These are phyloP conservation scores for Colletotrichum tropicicola DNA, from an alignment of 2,329 filamentous ascomycete genomes.

Conservation along the genomic window DNA sequence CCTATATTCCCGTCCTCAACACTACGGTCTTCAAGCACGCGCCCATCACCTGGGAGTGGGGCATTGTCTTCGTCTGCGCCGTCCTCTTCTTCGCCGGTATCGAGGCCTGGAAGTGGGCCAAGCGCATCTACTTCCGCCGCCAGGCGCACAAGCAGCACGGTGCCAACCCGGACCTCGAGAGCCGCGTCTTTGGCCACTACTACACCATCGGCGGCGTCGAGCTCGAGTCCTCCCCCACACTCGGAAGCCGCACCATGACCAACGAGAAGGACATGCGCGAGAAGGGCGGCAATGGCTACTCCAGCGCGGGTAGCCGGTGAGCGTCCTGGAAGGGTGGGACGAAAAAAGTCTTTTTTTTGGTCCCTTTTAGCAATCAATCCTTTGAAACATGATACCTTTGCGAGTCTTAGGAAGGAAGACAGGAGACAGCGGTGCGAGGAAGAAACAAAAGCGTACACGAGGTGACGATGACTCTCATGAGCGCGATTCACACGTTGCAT, in stretches of 20 bases:
- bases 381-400: neutral
- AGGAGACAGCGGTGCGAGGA: too few species aligned
- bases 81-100: conserved; percentile 66
- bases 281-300: conserved; percentile 26
- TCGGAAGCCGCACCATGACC: conserved; percentile 26
- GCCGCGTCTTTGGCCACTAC: conserved; percentile 43
- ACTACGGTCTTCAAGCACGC: conserved; percentile 65
- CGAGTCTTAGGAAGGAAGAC: neutral
- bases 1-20: conserved; percentile 68
- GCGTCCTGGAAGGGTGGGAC: neutral
- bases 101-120: conserved; percentile 66
- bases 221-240: conserved; percentile 22
- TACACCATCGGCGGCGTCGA: conserved; percentile 34
- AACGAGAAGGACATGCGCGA: conserved; percentile 32
- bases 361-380: neutral
- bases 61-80: conserved; percentile 62
- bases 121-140: conserved; percentile 54
- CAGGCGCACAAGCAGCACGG: conserved; percentile 34
- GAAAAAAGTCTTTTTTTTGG: neutral
- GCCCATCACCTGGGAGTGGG: conserved; percentile 70
- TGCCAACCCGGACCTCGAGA: conserved; percentile 39
- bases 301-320: conserved; percentile 13
- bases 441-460: neutral
- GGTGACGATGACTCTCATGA: neutral
- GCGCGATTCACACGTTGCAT: neutral